phyloP scores from a whole-genome alignment of 306 rosid species.

The Vigna reflexopilosa region DNA sequence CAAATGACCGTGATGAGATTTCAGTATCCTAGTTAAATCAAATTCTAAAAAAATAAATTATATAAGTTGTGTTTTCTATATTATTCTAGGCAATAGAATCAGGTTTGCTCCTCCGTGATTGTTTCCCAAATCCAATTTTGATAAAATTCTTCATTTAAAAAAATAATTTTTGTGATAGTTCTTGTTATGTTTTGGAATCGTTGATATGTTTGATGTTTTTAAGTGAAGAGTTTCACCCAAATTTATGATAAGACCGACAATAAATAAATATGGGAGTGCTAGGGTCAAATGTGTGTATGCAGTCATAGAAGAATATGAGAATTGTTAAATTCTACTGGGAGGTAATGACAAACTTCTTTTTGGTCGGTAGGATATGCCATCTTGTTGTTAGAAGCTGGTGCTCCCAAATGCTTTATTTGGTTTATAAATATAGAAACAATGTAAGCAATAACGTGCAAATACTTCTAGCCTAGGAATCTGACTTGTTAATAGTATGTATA shows the following conservation, averaged over 20 bases:
- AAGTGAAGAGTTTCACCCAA: neutral
- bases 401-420: constrained; percentile 22
- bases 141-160: neutral
- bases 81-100: neutral
- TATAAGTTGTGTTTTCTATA: constrained; percentile 19
- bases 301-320: constrained; percentile 26
- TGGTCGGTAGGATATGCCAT: neutral
- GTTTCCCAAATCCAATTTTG: neutral
- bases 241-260: neutral
- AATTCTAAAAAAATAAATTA: neutral
- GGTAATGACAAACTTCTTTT: constrained; percentile 13
- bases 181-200: constrained; percentile 26
- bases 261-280: neutral
- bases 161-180: neutral
- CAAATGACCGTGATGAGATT: constrained; percentile 27
- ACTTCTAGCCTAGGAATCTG: constrained; percentile 7
- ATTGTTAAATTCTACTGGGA: constrained; percentile 14
- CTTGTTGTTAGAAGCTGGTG: constrained; percentile 8
- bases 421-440: neutral
- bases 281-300: constrained; percentile 21
- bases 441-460: constrained; percentile 5
- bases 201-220: constrained; percentile 19
- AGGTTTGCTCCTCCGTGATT: constrained; percentile 3
- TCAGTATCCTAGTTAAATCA: constrained; percentile 12
- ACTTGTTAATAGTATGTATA: constrained; percentile 4